Evolutionary conservation across 108 stramenopile genomes (phyloP), one percentile per base, ranked within the genome.

Genomic region (Cyclotella atomus): DNA sequence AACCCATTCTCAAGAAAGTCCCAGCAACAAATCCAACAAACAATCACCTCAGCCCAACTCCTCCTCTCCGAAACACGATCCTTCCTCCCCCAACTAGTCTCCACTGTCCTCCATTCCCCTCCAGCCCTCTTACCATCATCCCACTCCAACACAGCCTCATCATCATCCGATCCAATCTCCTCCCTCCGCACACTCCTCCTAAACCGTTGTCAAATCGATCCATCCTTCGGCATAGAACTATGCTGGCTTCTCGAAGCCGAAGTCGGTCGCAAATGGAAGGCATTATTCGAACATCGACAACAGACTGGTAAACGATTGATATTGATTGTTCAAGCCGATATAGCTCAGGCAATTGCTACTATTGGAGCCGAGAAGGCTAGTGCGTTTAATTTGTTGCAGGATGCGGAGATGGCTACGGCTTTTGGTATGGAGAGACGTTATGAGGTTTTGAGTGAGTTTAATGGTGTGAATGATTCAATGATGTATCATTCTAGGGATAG

Each of bases 211-310:
- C 62, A 79, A 21, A 75, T 81, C 47, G 85, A 95, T 70, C 88
- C 94, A 10, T 89, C 89, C 43, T 81, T 91, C 76, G 94, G 94
- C 17, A 89, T 91, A 59, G 91, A 88, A 66, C 68, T 91, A 75
- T 95, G 94, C 71, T 95, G 94, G 94, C 77, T 92, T 17, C 76
- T 95, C 41, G 94, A 95, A 83, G 91, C 94, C 41, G 94, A 95
- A 65, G 94, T 95, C n/a, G 94, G 94, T 3, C 77, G 90, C 10
- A 83, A 88, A 16, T 95, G 94, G 91, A 95, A 95, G 44, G 79
- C 83, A 10, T 49, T 95, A 21, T 92, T 95, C 77, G 91, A 95
- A 79, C 94, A 95, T 64, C 64, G 87, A 44, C 91, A 92, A 77
- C 91, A 88, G 64, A 91, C 94, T 23, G 94, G 94, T 17, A 70